These are phyloP conservation scores for Wickerhamomyces kurtzmanii DNA, from an alignment of 805 yeast species.

Conservation along the genomic window DNA sequence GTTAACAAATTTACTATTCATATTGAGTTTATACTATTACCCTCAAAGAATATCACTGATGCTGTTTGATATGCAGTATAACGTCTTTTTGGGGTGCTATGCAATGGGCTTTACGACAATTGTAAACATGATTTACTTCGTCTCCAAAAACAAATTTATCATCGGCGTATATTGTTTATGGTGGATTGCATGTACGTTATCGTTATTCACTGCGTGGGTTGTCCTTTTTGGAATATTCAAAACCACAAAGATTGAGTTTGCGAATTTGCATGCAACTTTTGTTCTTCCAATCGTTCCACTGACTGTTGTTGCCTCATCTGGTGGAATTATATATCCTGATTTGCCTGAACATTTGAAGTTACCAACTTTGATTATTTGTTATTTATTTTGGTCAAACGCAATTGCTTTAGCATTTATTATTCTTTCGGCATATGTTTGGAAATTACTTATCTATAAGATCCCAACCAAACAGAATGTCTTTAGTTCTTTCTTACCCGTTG, in stretches of 20 bases:
- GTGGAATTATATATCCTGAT: constrained; percentile 38
- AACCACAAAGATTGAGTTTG: constrained; percentile 20
- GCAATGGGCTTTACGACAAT: constrained; percentile 75
- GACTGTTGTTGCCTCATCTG: constrained; percentile 69
- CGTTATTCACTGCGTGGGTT: constrained; percentile 53
- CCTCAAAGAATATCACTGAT: constrained; percentile 16
- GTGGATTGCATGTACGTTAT: constrained; percentile 56
- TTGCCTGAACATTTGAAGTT: constrained; percentile 37
- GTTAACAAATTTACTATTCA: constrained; percentile 28
- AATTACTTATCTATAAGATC: constrained; percentile 44
- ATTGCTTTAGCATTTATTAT: constrained; percentile 47
- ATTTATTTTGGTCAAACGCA: constrained; percentile 64
- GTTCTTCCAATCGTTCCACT: constrained; percentile 73
- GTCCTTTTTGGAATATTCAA: constrained; percentile 35
- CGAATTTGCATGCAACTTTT: constrained; percentile 43
- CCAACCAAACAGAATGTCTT: constrained; percentile 49
- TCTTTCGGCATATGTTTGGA: constrained; percentile 49
- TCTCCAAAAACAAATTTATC: constrained; percentile 26
- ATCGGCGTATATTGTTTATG: constrained; percentile 52
- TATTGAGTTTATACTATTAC: constrained; percentile 28
- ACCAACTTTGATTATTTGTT: constrained; percentile 42
- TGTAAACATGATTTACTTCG: constrained; percentile 39
- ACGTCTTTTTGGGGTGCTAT: constrained; percentile 66
- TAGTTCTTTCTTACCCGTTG: constrained; percentile 70
- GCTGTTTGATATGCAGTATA: constrained; percentile 31